phyloP scores from a whole-genome alignment of 2,329 filamentous ascomycete species.

The Talaromyces sp. region DNA sequence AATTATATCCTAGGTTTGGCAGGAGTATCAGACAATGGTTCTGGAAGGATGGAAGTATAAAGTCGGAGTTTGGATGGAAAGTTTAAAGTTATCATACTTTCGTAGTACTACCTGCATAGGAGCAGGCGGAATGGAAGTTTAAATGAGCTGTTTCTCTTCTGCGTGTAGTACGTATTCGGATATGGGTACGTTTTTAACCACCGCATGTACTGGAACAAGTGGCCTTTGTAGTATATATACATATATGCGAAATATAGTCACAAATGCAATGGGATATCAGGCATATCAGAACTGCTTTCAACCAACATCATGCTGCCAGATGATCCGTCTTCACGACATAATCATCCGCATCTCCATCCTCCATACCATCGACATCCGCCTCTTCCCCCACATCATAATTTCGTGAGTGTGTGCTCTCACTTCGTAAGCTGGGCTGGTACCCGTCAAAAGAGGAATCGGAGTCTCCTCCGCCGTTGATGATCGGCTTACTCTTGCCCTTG shows the following conservation, averaged over 20 bases:
- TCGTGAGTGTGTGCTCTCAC: constrained; percentile 22
- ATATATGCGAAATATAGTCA: neutral
- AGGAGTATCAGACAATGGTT: too few species aligned
- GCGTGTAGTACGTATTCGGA: neutral
- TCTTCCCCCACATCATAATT: constrained; percentile 28
- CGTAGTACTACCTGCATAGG: neutral
- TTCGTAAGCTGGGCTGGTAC: constrained; percentile 17
- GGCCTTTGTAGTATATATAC: neutral
- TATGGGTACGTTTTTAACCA: neutral
- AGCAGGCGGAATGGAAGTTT: neutral
- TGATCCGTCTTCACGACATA: constrained; percentile 43
- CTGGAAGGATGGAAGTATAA: neutral
- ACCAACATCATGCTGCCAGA: constrained; percentile 25
- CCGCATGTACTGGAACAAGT: neutral
- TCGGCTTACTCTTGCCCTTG: constrained; percentile 42
- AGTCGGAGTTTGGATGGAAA: neutral
- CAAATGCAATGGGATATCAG: constrained; percentile 1
- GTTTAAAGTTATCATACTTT: neutral
- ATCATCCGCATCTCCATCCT: constrained; percentile 37
- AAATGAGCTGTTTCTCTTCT: neutral
- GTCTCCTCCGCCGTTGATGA: constrained; percentile 33
- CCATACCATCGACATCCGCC: constrained; percentile 27
- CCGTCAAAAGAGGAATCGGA: constrained; percentile 32
- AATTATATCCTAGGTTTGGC: too few species aligned
- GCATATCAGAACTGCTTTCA: neutral